Conservation (phyloP, 305 asterid species). For the Fraxinus baroniana region DNA sequence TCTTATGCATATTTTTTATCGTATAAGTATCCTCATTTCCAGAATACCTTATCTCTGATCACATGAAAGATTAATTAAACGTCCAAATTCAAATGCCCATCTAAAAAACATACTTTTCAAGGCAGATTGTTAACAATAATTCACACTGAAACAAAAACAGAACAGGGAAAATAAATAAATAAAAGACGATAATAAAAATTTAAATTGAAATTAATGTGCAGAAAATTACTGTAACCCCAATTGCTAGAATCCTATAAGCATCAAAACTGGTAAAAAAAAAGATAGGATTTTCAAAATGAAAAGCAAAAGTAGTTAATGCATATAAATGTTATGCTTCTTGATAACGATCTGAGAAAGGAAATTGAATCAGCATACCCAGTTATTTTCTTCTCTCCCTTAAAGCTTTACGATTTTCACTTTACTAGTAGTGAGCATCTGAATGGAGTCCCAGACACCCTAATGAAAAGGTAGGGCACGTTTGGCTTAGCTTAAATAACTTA, state of each 20-base stretch:
- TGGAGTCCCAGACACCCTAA: neutral
- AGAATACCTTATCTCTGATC: neutral
- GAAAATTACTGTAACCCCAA: neutral
- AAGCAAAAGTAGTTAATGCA: neutral
- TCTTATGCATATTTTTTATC: neutral
- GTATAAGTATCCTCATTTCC: neutral
- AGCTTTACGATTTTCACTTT: neutral
- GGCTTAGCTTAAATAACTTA: neutral
- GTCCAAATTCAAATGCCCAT: neutral
- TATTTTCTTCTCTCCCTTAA: neutral
- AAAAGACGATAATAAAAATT: neutral
- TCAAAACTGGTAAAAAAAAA: neutral
- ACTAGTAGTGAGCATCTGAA: neutral
- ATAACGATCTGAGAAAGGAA: neutral
- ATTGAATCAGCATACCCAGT: neutral
- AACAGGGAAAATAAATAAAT: neutral
- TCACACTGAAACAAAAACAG: neutral
- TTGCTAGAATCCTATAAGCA: neutral
- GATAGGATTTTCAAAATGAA: neutral
- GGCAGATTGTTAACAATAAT: neutral
- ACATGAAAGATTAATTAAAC: neutral
- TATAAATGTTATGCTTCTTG: neutral
- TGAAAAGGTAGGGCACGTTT: neutral
- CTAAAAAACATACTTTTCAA: neutral
- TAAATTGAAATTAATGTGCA: neutral